Evolutionary conservation across 129 eudicot species (phyloP), one percentile per base, ranked within the genome.

Genomic region (Erigeron canadensis): DNA sequence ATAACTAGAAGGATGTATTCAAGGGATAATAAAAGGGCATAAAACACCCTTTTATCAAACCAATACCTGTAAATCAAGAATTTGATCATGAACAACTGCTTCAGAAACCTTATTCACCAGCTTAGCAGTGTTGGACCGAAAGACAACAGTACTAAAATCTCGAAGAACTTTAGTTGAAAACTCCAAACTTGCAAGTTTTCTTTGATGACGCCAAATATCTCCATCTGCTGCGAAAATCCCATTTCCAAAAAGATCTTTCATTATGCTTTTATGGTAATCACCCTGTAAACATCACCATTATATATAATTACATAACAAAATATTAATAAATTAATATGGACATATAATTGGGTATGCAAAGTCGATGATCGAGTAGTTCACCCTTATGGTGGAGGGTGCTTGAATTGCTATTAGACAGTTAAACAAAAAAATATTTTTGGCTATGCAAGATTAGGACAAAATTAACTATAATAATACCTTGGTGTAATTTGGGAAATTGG

Each of bases 221-320:
- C 93, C 96, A 67, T 89, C 96, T 7, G 85, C 90, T 5, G 90
- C 86, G 37, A 89, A 89, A 13, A 87, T 89, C 63, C 96, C 96
- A 38, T 86, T 80, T 5, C 96, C 94, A 34, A 89, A 77, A 56
- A 87, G 86, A 72, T 81, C 96, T 28, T 79, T 34, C 74, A 87
- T 69, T 21, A 79, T 77, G 63, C 76, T 80, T 55, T 59, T 65
- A 72, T 87, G 62, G 65, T 72, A 69, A 16, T 42, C 50, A 5
- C 94, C 87, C 93, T 81, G 83, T 37, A 18, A 48, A 64, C 10
- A 44, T 6, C 53, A 70, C 10, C 10, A 44, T 18, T 13, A 70
- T 21, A 44, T 13, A 70, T 21, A 44, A 4, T 22, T 8, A 71
- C 7, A 42, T 2, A 21, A 19, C 11, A 10, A 38, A 68, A 8